These are phyloP conservation scores for Aulographum hederae DNA, from an alignment of 2,329 filamentous ascomycete genomes.

Conservation along the genomic window DNA sequence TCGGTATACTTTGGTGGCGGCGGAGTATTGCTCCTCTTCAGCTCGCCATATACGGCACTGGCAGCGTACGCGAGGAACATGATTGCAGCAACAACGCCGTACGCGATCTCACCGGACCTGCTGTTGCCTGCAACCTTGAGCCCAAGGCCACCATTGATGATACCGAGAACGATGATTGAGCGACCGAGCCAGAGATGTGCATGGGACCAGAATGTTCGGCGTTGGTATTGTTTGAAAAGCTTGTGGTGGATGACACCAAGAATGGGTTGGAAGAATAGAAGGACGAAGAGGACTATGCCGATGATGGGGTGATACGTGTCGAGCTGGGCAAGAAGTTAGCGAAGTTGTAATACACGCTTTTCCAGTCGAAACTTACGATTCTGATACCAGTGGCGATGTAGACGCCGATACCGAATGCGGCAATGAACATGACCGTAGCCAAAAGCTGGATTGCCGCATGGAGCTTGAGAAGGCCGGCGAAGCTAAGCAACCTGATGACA, in stretches of 20 bases:
- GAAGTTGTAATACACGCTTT: constrained; percentile 1
- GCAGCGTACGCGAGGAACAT: constrained; percentile 17
- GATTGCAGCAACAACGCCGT: constrained; percentile 29
- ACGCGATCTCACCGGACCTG: constrained; percentile 25
- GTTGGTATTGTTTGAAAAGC: constrained; percentile 27
- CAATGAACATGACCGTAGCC: constrained; percentile 27
- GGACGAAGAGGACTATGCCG: constrained; percentile 30
- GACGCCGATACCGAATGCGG: constrained; percentile 32
- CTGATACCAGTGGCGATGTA: constrained; percentile 24
- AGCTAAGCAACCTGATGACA: constrained; percentile 22
- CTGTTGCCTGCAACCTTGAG: constrained; percentile 26
- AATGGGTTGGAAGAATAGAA: constrained; percentile 35
- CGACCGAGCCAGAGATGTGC: constrained; percentile 38
- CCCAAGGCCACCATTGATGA: constrained; percentile 39
- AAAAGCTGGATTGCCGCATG: constrained; percentile 29
- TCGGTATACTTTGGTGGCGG: constrained; percentile 5
- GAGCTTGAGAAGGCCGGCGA: constrained; percentile 24
- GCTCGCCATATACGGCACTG: constrained; percentile 5
- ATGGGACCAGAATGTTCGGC: constrained; percentile 27
- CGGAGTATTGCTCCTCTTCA: constrained; percentile 1
- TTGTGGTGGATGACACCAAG: constrained; percentile 33
- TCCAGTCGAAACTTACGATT: constrained; percentile 10
- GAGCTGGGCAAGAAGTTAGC: constrained; percentile 10
- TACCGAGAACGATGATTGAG: constrained; percentile 29
- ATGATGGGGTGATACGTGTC: constrained; percentile 31